Evolutionary conservation across 352 stramenopile genomes (phyloP), one percentile per base, ranked within the genome.

Genomic region (Elongisporangium undulatum): DNA sequence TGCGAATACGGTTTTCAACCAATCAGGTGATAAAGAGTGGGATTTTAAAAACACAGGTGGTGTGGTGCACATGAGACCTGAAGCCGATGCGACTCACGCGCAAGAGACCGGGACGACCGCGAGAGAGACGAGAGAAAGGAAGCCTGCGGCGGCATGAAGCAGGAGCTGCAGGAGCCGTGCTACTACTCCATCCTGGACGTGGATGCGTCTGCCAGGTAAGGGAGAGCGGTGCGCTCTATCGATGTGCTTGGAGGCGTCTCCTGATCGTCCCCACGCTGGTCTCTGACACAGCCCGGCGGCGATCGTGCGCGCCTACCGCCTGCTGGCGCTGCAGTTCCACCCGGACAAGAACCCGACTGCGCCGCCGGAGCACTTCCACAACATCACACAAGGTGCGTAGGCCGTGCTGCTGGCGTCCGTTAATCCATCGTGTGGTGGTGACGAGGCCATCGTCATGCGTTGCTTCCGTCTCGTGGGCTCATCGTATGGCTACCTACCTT

Each of bases 301-400:
- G 51, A 98, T 99, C 56, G 97, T 98, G 66, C 88, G 92, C 53
- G 92, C 96, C 4, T 99, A 99, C 70, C 96, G 97, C 53, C 82
- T 83, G 51, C 77, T 98, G 57, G 91, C 87, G 60, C 79, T 98
- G 29, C 89, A 97, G 72, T 89, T 97, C n/a, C 95, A 99, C 59
- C 96, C 96, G 2, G 96, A 99, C 74, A 98, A 98, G 76, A 98
- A 98, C 71, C 90, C 85, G 13, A 85, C 83, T 48, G 89, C 85
- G 2, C 75, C 89, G 49, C 83, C 87, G 0, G 83, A 97, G 64
- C 79, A 97, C 55, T 99, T 99, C 69, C 82, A 92, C 61, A 67
- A 76, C 3, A 87, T 92, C 49, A 86, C 71, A 9, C 69, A 90
- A 69, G 76, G 73, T 78, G 19, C 16, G 59, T 60, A 16, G 9